phyloP scores from a whole-genome alignment of 169 alveolate species.

The Perkinsus marinus region DNA sequence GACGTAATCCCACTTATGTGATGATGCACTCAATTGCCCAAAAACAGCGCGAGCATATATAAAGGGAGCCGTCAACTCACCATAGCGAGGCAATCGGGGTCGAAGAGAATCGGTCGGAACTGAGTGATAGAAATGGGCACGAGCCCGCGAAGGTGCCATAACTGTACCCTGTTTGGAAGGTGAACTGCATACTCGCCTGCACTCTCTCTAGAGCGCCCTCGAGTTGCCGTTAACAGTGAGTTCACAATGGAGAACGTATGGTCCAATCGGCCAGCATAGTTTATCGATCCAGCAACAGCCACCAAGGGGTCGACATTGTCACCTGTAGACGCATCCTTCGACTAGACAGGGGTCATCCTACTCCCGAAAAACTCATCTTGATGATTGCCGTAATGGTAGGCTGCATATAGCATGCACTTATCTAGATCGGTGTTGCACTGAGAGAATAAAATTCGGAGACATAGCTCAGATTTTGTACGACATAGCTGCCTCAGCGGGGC shows the following conservation, averaged over 20 bases:
- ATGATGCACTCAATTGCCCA: too few species aligned
- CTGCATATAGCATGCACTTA: not conserved
- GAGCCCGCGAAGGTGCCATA: not conserved
- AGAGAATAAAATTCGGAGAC: not conserved
- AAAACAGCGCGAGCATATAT: not conserved
- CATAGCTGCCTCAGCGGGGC: too few species aligned
- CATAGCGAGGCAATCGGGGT: not conserved
- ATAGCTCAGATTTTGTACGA: too few species aligned
- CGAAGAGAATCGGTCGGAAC: not conserved
- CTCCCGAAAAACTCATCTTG: not conserved
- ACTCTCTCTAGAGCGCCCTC: not conserved
- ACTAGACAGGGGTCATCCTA: not conserved
- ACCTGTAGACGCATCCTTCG: not conserved
- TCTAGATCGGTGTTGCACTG: not conserved
- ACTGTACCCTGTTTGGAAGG: not conserved
- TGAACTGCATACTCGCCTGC: not conserved
- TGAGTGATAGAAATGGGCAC: not conserved
- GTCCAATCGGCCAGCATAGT: not conserved
- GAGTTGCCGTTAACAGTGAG: not conserved
- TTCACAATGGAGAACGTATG: not conserved
- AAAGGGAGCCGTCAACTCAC: not conserved
- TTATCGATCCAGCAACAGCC: not conserved
- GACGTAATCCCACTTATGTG: too few species aligned
- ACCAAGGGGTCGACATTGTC: not conserved
- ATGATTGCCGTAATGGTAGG: not conserved